Percentiles rank a stretch among this genome's conserved stretches.
Evolutionary conservation across 495 filamentous ascomycete species (phyloP).

Genomic region (Aspergillus conjunctus): DNA sequence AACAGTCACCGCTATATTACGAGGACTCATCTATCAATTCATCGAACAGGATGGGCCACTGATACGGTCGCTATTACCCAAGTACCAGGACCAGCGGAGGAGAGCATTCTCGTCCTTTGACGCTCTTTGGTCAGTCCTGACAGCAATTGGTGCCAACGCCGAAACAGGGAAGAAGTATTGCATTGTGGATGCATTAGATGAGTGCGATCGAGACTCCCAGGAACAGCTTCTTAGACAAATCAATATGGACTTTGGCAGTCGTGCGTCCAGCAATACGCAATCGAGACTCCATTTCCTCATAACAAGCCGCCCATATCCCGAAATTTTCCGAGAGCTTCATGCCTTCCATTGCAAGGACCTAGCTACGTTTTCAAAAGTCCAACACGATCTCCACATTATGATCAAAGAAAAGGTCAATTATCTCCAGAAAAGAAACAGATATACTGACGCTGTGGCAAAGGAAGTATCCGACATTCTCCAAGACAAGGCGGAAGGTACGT

Average conservation of each 20-base stretch:
- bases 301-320: conserved; percentile 30
- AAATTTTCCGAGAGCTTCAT: conserved; percentile 25
- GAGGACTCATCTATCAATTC: conserved; percentile 34
- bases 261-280: too few relatives aligned
- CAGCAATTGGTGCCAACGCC: background rate
- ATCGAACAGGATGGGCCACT: conserved; percentile 21
- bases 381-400: conserved; percentile 23
- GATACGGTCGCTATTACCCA: conserved; percentile 26
- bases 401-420: conserved; percentile 28
- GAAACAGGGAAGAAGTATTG: conserved; percentile 17
- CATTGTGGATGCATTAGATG: conserved; percentile 35
- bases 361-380: conserved; percentile 14
- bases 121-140: conserved; percentile 13
- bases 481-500: conserved; percentile 35
- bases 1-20: conserved; percentile 27
- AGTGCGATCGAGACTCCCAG: conserved; percentile 27
- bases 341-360: conserved; percentile 21
- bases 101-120: conserved; percentile 15
- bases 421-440: conserved; percentile 22
- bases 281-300: conserved; percentile 11
- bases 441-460: conserved; percentile 16
- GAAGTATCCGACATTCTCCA: conserved; percentile 22
- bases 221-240: conserved; percentile 24
- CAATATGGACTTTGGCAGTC: background rate
- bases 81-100: conserved; percentile 25